Conservation (phyloP, 2,329 filamentous ascomycete genomes). For the Aspergillus unguis region DNA sequence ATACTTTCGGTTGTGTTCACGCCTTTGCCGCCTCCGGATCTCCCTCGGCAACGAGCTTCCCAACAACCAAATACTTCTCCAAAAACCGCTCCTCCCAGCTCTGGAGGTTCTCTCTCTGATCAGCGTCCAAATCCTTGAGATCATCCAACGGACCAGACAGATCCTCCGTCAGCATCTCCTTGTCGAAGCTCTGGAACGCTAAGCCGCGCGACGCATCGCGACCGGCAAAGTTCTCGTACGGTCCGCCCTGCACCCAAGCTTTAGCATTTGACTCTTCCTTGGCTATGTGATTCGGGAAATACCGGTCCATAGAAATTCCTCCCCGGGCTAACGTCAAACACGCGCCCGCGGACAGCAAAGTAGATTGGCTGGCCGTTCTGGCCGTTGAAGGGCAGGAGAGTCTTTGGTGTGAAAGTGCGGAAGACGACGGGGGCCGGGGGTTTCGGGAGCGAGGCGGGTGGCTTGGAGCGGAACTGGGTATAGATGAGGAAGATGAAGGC, state of each 20-base stretch:
- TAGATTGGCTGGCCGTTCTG: slow-evolving; percentile 71
- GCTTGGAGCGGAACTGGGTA: slow-evolving; percentile 56
- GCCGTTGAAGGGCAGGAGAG: slow-evolving; percentile 84
- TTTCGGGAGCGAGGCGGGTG: slow-evolving; percentile 51
- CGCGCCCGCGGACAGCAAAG: slow-evolving; percentile 82
- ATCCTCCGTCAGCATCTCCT: slow-evolving; percentile 91
- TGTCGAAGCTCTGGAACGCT: slow-evolving; percentile 88
- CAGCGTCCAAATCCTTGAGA: slow-evolving; percentile 65
- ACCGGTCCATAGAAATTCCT: slow-evolving; percentile 90
- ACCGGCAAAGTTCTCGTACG: slow-evolving; percentile 94
- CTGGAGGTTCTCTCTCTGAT: slow-evolving; percentile 76
- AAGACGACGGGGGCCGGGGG: slow-evolving; percentile 70
- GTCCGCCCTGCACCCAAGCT: slow-evolving; percentile 58
- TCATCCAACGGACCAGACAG: slow-evolving; percentile 77
- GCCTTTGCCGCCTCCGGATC: slow-evolving; percentile 41
- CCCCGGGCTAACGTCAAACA: slow-evolving; percentile 86
- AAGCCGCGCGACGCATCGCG: slow-evolving; percentile 84
- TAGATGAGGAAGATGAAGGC: slow-evolving; percentile 58
- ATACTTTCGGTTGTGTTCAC: neutral
- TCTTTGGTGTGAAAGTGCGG: slow-evolving; percentile 77
- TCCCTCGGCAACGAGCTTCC: slow-evolving; percentile 69
- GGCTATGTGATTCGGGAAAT: slow-evolving; percentile 12
- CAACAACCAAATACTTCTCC: slow-evolving; percentile 95
- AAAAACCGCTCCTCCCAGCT: slow-evolving; percentile 93
- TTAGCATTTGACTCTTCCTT: no score